phyloP scores from a whole-genome alignment of 1,139 yeast species.

The Suhomyces taliae region DNA sequence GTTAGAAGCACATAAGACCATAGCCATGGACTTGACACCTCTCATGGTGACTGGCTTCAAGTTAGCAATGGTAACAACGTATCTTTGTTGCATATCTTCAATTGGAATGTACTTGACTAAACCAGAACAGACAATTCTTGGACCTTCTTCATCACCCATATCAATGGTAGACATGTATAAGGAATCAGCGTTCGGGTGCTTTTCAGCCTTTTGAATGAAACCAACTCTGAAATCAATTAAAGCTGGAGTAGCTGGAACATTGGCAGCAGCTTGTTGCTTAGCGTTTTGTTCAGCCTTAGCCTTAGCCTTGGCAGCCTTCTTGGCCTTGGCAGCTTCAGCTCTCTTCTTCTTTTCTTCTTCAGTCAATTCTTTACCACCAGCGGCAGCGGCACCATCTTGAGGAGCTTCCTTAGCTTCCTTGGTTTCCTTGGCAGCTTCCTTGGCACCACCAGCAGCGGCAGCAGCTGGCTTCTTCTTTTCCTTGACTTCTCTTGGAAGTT shows the following conservation, averaged over 20 bases:
- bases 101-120: conserved; percentile 58
- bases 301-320: conserved; percentile 72
- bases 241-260: conserved; percentile 73
- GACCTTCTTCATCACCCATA: conserved; percentile 94
- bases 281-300: conserved; percentile 63
- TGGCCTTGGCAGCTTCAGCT: conserved; percentile 64
- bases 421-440: conserved; percentile 20
- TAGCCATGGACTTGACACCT: conserved; percentile 82
- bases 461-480: conserved; percentile 49
- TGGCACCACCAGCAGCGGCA: conserved; percentile 29
- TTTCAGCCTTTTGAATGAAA: conserved; percentile 90
- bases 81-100: conserved; percentile 47
- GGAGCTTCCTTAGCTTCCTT: conserved; percentile 16
- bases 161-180: conserved; percentile 95
- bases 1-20: conserved; percentile 92
- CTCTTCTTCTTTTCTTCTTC: conserved; percentile 67
- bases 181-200: conserved; percentile 98
- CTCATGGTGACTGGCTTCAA: conserved; percentile 69
- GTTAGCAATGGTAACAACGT: conserved; percentile 57
- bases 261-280: conserved; percentile 50
- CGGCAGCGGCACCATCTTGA: conserved; percentile 19
- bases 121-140: conserved; percentile 98
- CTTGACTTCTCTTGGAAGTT: conserved; percentile 58
- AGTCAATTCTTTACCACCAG: conserved; percentile 26
- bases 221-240: conserved; percentile 94